Percentiles rank a stretch among this genome's conserved stretches.
These are phyloP conservation scores for Xylaria sp. DNA, from an alignment of 2,329 filamentous ascomycete genomes.

Conservation along the genomic window DNA sequence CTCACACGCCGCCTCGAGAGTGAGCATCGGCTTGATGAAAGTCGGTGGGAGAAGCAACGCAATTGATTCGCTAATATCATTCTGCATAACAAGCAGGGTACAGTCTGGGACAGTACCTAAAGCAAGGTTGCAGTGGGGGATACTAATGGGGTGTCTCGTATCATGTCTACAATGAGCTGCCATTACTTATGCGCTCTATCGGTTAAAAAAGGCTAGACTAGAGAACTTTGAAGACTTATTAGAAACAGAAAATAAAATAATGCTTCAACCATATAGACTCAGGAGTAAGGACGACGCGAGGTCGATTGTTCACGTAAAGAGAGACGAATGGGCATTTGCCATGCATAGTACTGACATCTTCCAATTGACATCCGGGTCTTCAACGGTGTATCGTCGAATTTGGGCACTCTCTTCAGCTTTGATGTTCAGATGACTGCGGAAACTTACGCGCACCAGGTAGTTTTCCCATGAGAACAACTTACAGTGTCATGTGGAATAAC, in stretches of 20 bases:
- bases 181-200: neutral
- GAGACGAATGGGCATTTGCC: no score
- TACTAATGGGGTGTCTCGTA: neutral
- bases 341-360: no score
- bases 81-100: neutral
- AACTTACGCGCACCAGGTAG: neutral
- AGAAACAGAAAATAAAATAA: neutral
- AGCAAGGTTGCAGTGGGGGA: neutral
- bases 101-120: neutral
- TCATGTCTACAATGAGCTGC: neutral
- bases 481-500: neutral
- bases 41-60: constrained; percentile 30
- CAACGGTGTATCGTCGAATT: neutral
- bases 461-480: neutral
- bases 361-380: neutral
- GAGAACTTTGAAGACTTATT: neutral
- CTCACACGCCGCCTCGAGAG: constrained; percentile 40
- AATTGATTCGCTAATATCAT: constrained; percentile 3
- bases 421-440: neutral
- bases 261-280: neutral
- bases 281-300: neutral
- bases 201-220: neutral
- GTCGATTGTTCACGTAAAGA: neutral
- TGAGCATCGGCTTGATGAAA: constrained; percentile 42
- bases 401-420: neutral